phyloP scores from a whole-genome alignment of 352 stramenopile species.

The Phytophthora citrophthora region DNA sequence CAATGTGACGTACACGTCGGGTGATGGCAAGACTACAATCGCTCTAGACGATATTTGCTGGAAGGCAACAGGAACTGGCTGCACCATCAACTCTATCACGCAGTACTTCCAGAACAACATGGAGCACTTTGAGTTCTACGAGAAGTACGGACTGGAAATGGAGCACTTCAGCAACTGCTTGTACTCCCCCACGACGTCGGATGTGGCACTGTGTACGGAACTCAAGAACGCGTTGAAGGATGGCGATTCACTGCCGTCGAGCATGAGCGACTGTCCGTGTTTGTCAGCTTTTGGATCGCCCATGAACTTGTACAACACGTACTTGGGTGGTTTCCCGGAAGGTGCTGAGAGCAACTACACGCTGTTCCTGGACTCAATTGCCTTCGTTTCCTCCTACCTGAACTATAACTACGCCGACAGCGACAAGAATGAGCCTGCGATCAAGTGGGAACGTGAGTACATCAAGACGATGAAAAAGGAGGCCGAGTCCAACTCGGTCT shows the following conservation, averaged over 20 bases:
- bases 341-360: conserved; percentile 57
- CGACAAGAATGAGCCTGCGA: conserved; percentile 42
- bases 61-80: conserved; percentile 65
- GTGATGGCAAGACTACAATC: conserved; percentile 26
- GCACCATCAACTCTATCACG: conserved; percentile 63
- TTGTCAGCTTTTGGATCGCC: conserved; percentile 64
- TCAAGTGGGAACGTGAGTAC: conserved; percentile 61
- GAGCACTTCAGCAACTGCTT: conserved; percentile 68
- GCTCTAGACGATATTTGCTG: conserved; percentile 67
- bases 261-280: conserved; percentile 70
- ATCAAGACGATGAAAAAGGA: conserved; percentile 59
- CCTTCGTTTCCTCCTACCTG: conserved; percentile 59
- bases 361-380: conserved; percentile 49
- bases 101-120: conserved; percentile 78
- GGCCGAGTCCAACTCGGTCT: conserved; percentile 42
- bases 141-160: conserved; percentile 52
- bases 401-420: conserved; percentile 73
- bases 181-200: conserved; percentile 58
- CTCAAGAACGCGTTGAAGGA: conserved; percentile 41
- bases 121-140: conserved; percentile 65
- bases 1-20: conserved; percentile 44
- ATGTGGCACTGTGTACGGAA: conserved; percentile 53
- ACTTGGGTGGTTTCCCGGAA: conserved; percentile 59
- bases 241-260: conserved; percentile 51
- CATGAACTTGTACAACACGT: conserved; percentile 79